Conservation (phyloP, 1,284 basidiomycete genomes). For the Rhodotorula sp. region DNA sequence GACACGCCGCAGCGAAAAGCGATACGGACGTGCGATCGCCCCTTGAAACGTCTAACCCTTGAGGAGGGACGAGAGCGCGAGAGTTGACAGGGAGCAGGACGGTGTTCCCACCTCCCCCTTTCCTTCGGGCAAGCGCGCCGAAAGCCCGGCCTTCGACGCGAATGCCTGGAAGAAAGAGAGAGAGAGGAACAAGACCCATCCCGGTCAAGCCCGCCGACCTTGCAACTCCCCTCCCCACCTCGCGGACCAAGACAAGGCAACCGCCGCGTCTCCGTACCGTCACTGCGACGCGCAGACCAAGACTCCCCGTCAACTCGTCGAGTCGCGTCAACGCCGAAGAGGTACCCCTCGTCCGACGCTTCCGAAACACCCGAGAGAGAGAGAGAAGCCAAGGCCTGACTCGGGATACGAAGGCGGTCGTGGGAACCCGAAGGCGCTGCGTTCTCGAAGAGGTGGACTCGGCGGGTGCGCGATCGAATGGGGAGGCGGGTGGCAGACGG, state of each 20-base stretch:
- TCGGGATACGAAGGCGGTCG: background rate
- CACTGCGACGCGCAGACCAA: background rate
- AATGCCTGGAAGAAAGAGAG: too few species aligned
- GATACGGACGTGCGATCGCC: background rate
- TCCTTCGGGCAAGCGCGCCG: too few species aligned
- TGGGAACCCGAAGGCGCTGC: constrained; percentile 21
- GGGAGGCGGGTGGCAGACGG: background rate
- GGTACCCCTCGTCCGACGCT: background rate
- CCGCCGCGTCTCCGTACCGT: constrained; percentile 13
- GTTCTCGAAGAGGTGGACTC: constrained; percentile 6
- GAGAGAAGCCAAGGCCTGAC: background rate
- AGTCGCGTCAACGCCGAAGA: background rate
- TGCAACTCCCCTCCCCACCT: too few species aligned
- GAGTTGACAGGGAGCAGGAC: too few species aligned
- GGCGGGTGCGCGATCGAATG: background rate
- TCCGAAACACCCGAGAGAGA: background rate
- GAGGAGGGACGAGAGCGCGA: too few species aligned
- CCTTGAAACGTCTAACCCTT: background rate
- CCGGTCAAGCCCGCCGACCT: too few species aligned
- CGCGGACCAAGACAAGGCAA: background rate
- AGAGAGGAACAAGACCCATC: too few species aligned
- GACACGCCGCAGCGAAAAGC: background rate
- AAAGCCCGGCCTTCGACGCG: too few species aligned
- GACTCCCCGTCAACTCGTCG: background rate
- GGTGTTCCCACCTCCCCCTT: too few species aligned